Percentiles rank a stretch among this genome's conserved stretches.
phyloP scores from a whole-genome alignment of 768 basidiomycete species.

The Rhodotorula paludigena region DNA sequence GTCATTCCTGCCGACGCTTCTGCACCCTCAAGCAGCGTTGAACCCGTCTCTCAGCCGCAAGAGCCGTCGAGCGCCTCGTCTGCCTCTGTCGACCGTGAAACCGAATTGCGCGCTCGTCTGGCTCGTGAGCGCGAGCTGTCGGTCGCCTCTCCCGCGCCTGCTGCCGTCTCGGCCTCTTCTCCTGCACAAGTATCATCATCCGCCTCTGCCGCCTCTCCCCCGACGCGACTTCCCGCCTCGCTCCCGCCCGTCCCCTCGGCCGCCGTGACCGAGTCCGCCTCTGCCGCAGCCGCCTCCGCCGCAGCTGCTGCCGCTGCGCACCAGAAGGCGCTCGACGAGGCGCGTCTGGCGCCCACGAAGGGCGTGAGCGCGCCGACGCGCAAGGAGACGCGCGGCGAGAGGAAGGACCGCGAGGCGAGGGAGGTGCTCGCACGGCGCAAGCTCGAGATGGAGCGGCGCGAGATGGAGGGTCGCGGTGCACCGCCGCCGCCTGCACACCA shows the following conservation, averaged over 20 bases:
- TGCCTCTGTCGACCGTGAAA: neutral
- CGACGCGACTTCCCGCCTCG: no score
- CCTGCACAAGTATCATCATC: no score
- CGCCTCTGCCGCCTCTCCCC: no score
- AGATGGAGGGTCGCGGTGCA: neutral
- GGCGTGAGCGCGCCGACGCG: slow-evolving; percentile 1
- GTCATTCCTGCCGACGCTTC: no score
- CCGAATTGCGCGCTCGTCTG: neutral
- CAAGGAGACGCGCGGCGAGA: slow-evolving; percentile 27
- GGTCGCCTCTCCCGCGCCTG: neutral
- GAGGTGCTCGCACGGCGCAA: slow-evolving; percentile 10
- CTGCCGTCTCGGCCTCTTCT: no score
- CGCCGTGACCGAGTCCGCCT: no score
- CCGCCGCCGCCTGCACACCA: neutral
- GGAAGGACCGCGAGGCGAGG: slow-evolving; percentile 30
- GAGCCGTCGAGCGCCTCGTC: neutral
- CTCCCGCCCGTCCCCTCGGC: no score
- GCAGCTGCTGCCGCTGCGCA: neutral
- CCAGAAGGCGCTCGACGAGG: no score
- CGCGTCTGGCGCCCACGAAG: slow-evolving; percentile 6
- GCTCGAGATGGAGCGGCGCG: neutral
- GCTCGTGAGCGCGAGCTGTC: neutral
- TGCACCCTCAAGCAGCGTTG: neutral
- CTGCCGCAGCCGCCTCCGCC: neutral
- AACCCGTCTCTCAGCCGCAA: neutral